Percentiles rank a stretch among this genome's conserved stretches.
These are phyloP conservation scores for Fusarium buharicum DNA, from an alignment of 2,329 filamentous ascomycete genomes.

Conservation along the genomic window DNA sequence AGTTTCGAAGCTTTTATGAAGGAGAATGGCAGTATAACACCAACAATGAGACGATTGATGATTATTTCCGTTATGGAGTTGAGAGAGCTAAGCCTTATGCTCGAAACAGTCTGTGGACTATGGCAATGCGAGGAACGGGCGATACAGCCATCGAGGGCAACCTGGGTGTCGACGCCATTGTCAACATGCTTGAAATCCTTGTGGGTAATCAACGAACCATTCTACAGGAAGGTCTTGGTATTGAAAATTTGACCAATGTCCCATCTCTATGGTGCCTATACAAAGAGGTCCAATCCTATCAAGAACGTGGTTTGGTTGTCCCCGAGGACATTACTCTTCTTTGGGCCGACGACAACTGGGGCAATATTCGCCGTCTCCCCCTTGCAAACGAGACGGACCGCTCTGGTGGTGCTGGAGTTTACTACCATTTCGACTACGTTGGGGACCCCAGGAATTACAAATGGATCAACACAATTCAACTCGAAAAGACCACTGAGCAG, in stretches of 20 bases:
- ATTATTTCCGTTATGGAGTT: constrained; percentile 75
- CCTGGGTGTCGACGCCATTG: constrained; percentile 55
- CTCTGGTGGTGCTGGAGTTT: constrained; percentile 67
- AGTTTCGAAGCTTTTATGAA: constrained; percentile 63
- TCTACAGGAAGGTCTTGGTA: constrained; percentile 27
- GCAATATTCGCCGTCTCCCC: constrained; percentile 68
- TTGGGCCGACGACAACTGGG: constrained; percentile 73
- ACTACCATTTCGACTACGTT: constrained; percentile 71
- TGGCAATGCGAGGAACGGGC: constrained; percentile 76
- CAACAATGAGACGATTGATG: constrained; percentile 74
- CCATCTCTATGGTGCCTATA: constrained; percentile 72
- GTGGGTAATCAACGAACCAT: constrained; percentile 52
- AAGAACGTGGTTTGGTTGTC: constrained; percentile 66
- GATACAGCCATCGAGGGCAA: constrained; percentile 70
- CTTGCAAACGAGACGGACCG: constrained; percentile 62
- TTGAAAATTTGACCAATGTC: constrained; percentile 19
- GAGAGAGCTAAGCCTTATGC: constrained; percentile 73
- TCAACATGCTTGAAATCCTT: constrained; percentile 48
- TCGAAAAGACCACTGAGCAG: constrained; percentile 47
- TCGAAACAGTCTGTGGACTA: constrained; percentile 71
- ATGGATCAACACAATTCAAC: constrained; percentile 63
- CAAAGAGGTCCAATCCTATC: constrained; percentile 73
- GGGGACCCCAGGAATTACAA: constrained; percentile 70
- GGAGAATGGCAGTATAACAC: constrained; percentile 76
- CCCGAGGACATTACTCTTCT: constrained; percentile 71